Evolutionary conservation across 2,329 filamentous ascomycete species (phyloP).

Genomic region (Iodosphaeria phyllophila): DNA sequence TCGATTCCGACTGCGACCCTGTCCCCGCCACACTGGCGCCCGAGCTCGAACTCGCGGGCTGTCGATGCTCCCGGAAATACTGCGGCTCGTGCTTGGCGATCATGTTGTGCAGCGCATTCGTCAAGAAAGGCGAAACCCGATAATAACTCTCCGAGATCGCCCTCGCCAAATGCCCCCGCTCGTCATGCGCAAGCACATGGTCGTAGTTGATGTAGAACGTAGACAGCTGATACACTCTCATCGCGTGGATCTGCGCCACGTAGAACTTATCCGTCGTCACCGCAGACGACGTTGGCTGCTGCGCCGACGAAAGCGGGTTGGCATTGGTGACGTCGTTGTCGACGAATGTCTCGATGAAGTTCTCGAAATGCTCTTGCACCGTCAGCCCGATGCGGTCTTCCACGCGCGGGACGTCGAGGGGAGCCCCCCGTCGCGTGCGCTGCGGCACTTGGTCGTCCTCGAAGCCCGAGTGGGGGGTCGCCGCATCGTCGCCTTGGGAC

Average conservation of each 20-base stretch:
- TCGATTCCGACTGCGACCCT: constrained; percentile 40
- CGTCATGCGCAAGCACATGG: constrained; percentile 60
- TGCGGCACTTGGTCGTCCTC: constrained; percentile 44
- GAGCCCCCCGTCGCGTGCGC: constrained; percentile 25
- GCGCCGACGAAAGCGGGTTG: constrained; percentile 41
- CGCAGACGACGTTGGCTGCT: constrained; percentile 48
- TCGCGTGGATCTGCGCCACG: constrained; percentile 63
- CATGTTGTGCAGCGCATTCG: constrained; percentile 73
- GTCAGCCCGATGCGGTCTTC: constrained; percentile 60
- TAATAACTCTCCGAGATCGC: constrained; percentile 87
- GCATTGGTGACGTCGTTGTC: too few species aligned
- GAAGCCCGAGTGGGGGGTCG: constrained; percentile 34
- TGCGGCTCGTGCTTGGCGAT: constrained; percentile 87
- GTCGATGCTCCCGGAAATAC: constrained; percentile 85
- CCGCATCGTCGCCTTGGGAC: constrained; percentile 42
- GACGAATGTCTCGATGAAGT: constrained; percentile 62
- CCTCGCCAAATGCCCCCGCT: constrained; percentile 65
- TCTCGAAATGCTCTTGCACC: constrained; percentile 59
- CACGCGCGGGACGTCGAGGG: constrained; percentile 44
- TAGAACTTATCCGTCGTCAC: constrained; percentile 69
- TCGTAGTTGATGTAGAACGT: constrained; percentile 78
- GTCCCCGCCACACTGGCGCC: constrained; percentile 43
- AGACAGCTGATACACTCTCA: constrained; percentile 57
- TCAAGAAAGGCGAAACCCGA: constrained; percentile 83
- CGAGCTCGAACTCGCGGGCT: constrained; percentile 60